Conservation (phyloP, 2,329 filamentous ascomycete species). For the Aspergillus fumigatiaffinis region DNA sequence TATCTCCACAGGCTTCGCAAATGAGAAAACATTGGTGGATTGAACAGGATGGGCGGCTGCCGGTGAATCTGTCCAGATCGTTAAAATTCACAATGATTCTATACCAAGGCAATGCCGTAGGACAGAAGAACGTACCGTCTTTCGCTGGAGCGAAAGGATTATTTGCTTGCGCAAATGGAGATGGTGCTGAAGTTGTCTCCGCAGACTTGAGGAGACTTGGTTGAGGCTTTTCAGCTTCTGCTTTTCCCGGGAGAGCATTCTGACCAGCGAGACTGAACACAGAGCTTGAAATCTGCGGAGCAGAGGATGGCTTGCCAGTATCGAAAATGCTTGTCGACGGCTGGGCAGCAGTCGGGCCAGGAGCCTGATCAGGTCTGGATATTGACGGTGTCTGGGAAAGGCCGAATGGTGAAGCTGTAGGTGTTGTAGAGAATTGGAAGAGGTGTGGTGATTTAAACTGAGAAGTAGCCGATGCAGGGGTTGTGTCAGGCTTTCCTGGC, state of each 20-base stretch:
- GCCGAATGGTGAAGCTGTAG: constrained; percentile 6
- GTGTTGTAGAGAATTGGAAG: constrained; percentile 2
- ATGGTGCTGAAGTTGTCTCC: background rate
- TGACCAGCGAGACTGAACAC: constrained; percentile 8
- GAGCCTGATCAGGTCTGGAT: constrained; percentile 3
- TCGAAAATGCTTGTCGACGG: constrained; percentile 12
- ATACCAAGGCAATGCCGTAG: background rate
- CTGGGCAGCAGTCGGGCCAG: constrained; percentile 9
- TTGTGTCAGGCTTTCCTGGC: background rate
- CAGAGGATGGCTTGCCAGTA: constrained; percentile 5
- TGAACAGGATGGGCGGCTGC: background rate
- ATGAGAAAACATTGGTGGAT: background rate
- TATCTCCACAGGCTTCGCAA: background rate
- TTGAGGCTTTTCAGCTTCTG: background rate
- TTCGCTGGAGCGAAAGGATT: constrained; percentile 6
- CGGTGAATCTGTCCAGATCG: background rate
- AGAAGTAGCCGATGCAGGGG: background rate
- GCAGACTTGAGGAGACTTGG: background rate
- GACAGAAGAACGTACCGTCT: constrained; percentile 9
- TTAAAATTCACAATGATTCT: constrained; percentile 2
- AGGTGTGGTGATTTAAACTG: background rate
- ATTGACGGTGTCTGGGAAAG: background rate
- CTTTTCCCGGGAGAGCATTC: background rate
- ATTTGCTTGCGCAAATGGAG: constrained; percentile 1
- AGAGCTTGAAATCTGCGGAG: constrained; percentile 1